Evolutionary conservation across 306 rosid genomes (phyloP).

Genomic region (Quercus agrifolia): DNA sequence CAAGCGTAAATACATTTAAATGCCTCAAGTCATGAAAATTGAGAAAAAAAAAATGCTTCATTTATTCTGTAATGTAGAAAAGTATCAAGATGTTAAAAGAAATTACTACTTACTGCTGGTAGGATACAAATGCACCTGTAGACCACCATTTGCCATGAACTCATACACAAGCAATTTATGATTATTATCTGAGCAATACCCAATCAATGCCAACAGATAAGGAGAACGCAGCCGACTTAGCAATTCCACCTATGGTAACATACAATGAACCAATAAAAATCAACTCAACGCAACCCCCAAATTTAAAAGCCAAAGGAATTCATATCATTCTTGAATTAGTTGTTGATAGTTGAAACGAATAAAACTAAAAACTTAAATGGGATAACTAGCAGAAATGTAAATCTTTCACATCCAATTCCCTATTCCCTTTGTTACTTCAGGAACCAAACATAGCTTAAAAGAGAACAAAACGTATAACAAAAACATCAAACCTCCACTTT

Average conservation of each 20-base stretch:
- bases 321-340: background rate
- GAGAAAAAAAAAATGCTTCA: background rate
- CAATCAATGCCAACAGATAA: constrained; percentile 79
- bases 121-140: constrained; percentile 93
- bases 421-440: background rate
- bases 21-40: background rate
- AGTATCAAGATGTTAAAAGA: background rate
- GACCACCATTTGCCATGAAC: constrained; percentile 86
- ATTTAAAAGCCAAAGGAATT: background rate
- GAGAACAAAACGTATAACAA: constrained; percentile 4
- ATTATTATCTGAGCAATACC: constrained; percentile 77
- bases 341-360: background rate
- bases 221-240: constrained; percentile 76
- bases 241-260: constrained; percentile 70
- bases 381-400: background rate
- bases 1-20: background rate
- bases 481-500: constrained; percentile 66
- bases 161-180: constrained; percentile 85
- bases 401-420: background rate
- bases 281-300: constrained; percentile 14
- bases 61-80: background rate
- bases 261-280: constrained; percentile 14
- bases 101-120: constrained; percentile 47
- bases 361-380: background rate
- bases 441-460: constrained; percentile 10